phyloP scores from a whole-genome alignment of 148 eudicot species.

The Fallopia convolvulus region DNA sequence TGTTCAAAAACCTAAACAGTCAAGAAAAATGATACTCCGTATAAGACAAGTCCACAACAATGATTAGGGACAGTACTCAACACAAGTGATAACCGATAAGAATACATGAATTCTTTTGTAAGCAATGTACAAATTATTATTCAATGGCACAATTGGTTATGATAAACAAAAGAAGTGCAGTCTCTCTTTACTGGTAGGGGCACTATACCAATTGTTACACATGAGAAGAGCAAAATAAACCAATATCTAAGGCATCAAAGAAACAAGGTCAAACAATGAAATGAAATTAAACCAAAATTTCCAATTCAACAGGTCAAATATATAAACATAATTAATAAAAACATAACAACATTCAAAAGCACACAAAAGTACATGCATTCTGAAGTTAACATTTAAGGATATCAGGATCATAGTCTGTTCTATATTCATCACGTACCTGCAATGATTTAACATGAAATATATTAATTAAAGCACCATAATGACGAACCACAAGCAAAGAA shows the following conservation, averaged over 20 bases:
- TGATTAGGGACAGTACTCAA: background rate
- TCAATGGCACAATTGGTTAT: background rate
- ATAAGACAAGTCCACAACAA: background rate
- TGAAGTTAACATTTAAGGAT: slow-evolving; percentile 40
- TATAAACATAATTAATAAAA: background rate
- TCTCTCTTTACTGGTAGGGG: background rate
- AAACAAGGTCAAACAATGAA: background rate
- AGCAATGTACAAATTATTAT: background rate
- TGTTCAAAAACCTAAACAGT: background rate
- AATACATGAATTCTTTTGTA: background rate
- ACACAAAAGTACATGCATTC: background rate
- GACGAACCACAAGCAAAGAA: slow-evolving; percentile 9
- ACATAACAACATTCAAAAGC: background rate
- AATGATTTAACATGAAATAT: slow-evolving; percentile 12
- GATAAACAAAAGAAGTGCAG: background rate
- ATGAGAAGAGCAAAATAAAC: background rate
- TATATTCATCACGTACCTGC: slow-evolving; percentile 97
- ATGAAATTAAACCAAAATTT: background rate
- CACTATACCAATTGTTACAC: background rate
- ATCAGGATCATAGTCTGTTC: slow-evolving; percentile 99
- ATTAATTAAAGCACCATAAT: background rate
- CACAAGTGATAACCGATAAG: background rate
- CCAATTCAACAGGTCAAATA: background rate
- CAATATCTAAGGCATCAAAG: background rate
- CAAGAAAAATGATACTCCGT: background rate